Conservation (phyloP, 352 stramenopile genomes). For the Pythium periplocum region DNA sequence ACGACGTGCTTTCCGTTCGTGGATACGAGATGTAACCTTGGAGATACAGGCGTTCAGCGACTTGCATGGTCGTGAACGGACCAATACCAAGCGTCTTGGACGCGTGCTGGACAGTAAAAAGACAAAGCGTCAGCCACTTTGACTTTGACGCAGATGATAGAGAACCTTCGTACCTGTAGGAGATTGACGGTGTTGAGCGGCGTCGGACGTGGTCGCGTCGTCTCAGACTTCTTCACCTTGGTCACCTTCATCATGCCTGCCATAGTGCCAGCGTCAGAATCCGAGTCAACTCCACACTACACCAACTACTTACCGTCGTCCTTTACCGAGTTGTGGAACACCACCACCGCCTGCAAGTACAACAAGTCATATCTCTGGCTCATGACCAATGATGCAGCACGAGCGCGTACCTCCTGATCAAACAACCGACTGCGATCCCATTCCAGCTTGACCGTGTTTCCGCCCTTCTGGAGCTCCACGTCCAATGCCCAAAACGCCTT, state of each 20-base stretch:
- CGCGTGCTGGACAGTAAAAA: constrained; percentile 27
- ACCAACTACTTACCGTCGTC: constrained; percentile 32
- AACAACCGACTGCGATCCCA: constrained; percentile 34
- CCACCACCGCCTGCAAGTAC: constrained; percentile 9
- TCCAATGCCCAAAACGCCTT: constrained; percentile 50
- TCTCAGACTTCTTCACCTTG: constrained; percentile 24
- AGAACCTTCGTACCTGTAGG: constrained; percentile 24
- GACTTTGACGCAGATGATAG: background rate
- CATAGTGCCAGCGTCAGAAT: background rate
- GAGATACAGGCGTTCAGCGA: constrained; percentile 82
- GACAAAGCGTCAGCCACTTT: background rate
- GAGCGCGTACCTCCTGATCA: constrained; percentile 27
- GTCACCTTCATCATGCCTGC: constrained; percentile 10
- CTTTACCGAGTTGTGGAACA: constrained; percentile 33
- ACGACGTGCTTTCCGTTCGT: constrained; percentile 78
- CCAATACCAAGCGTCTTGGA: constrained; percentile 68
- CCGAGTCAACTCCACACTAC: background rate
- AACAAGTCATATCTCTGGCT: background rate
- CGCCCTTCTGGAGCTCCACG: constrained; percentile 33
- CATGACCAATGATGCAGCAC: background rate
- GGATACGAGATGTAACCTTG: constrained; percentile 88
- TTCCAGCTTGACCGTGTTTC: constrained; percentile 22
- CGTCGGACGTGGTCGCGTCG: constrained; percentile 22
- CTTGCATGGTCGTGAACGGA: constrained; percentile 64
- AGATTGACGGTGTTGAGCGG: constrained; percentile 71